phyloP scores from a whole-genome alignment of 2,329 filamentous ascomycete genomes.

The Coniochaeta sp. region DNA sequence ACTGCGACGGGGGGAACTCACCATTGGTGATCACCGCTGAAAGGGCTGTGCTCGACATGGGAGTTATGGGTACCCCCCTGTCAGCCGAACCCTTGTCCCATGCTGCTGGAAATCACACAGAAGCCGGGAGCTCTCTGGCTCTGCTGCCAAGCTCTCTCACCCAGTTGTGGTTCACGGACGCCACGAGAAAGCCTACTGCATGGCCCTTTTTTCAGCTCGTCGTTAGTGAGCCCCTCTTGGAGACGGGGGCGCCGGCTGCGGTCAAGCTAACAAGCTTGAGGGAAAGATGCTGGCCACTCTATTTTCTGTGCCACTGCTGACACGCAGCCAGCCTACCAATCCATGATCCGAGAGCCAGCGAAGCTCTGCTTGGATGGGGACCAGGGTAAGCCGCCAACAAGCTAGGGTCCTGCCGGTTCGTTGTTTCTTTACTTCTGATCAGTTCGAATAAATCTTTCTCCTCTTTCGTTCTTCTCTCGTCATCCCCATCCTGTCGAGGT shows the following conservation, averaged over 20 bases:
- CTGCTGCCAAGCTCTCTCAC: background rate
- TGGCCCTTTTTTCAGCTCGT: background rate
- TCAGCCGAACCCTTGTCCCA: background rate
- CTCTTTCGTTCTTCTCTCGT: slow-evolving; percentile 4
- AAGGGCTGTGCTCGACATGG: slow-evolving; percentile 2
- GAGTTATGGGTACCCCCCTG: background rate
- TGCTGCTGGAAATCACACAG: slow-evolving; percentile 5
- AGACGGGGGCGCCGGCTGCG: background rate
- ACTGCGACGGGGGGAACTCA: background rate
- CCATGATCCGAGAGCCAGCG: background rate
- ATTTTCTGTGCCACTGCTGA: background rate
- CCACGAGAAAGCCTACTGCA: background rate
- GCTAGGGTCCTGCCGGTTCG: background rate
- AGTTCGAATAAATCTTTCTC: slow-evolving; percentile 9
- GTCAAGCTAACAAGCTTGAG: background rate
- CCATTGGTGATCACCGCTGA: background rate
- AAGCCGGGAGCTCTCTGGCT: background rate
- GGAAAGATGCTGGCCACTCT: background rate
- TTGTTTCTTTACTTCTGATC: background rate
- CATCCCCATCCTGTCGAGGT: background rate
- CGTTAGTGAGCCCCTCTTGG: background rate
- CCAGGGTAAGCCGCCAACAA: too few species aligned
- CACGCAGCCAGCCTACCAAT: background rate
- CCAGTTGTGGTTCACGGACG: too few species aligned
- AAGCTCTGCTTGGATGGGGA: background rate